These are phyloP conservation scores for Amaranthus palmeri DNA, from an alignment of 148 eudicot genomes.

Conservation along the genomic window DNA sequence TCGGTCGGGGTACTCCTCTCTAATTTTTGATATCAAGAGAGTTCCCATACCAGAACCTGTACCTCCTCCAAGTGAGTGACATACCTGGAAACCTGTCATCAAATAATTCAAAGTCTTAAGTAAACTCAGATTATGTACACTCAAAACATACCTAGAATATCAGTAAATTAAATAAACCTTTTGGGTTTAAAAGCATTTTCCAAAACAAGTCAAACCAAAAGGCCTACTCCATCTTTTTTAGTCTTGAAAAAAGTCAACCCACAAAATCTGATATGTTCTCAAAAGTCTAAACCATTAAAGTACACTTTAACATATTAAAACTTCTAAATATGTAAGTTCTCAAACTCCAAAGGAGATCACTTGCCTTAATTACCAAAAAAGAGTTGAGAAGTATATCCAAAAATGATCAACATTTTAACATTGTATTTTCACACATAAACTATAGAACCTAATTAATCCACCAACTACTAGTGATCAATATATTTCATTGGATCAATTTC, in stretches of 20 bases:
- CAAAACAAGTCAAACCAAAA: conserved; percentile 4
- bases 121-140: background rate
- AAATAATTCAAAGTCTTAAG: background rate
- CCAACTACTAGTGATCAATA: no score
- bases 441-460: no score
- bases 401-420: no score
- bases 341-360: background rate
- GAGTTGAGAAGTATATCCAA: no score
- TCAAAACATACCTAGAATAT: background rate
- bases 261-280: background rate
- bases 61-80: conserved; percentile 84
- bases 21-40: conserved; percentile 66
- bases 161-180: background rate
- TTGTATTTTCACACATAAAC: no score
- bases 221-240: background rate
- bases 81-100: conserved; percentile 66
- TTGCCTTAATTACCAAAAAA: no score
- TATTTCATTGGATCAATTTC: no score
- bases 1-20: conserved; percentile 80
- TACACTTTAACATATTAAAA: background rate
- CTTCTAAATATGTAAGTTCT: background rate
- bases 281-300: background rate
- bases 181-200: background rate
- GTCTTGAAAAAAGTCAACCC: background rate
- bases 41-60: conserved; percentile 92